Evolutionary conservation across 225 moss, liverwort and hornwort species (phyloP), one percentile per base, ranked within the genome.

Genomic region (Asterella californica): DNA sequence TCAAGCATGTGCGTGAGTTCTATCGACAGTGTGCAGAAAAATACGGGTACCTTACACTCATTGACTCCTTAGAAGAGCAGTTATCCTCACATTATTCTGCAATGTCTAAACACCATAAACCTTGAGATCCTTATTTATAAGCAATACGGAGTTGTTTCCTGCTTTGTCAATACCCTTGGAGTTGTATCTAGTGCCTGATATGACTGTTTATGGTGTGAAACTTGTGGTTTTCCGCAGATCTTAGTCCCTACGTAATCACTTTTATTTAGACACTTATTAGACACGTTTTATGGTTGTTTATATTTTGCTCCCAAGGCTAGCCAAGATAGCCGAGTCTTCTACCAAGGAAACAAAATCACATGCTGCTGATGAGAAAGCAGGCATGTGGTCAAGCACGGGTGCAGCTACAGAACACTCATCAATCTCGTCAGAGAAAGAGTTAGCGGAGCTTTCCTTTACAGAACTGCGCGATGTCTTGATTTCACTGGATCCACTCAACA

Each of bases 391-490:
- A 47, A 37, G 82, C 49, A 73, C 86, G 32, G 73, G 60, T 61
- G 73, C 78, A 49, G 83, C 78, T 49, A 73, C 77, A 86, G 79
- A 84, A 42, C 76, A 84, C 77, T 77, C 90, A 79, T 45, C 85
- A 82, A 45, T 70, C 37, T 81, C 94, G 42, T 89, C 94, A 33
- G 92, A 93, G 21, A 88, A 92, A 59, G 89, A 95, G 72, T 74
- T 99, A 38, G 78, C 87, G 48, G 90, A 90, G 74, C 91, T 99
- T 36, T 88, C 99, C 4, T 99, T 95, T 77, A 77, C 93, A 5
- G 94, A 95, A 76, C 84, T 99, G 74, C 95, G 99, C n/a, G 99
- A 99, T 79, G 85, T 92, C 82, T 86, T 99, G 78, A 89, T 99
- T 34, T 92, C 86, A 72, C 82, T 95, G 70, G 93, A 99, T 80